Evolutionary conservation across 257 asterid genomes (phyloP), one percentile per base, ranked within the genome.

Genomic region (Hygrophila difformis): DNA sequence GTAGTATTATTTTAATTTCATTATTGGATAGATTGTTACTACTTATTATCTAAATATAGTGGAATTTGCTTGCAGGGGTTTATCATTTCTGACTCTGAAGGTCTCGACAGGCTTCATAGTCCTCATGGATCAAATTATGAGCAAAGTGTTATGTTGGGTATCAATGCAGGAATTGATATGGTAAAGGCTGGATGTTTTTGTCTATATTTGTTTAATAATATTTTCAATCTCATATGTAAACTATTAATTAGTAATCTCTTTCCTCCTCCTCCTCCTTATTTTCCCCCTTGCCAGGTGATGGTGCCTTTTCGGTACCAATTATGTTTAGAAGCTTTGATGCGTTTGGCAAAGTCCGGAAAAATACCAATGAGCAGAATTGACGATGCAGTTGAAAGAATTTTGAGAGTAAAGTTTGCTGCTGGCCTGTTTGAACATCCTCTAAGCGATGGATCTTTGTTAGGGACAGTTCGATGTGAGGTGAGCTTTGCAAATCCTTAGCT

Each of bases 141-240:
- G 55, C 78, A 73, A 33, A 65, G 91, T 51, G 68, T 87, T 72
- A 65, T 79, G 26, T 24, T 66, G 18, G 84, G 91, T 49, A 61
- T 87, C 56, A 73, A 31, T 71, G 81, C 96, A 38, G 96, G 96
- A 34, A 45, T 87, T 43, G 94, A 87, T 60, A 84, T 84, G 95
- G 95, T 80, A 63, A 47, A 33, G 21, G 34, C 33, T 39, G 28
- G 14, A 49, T 2, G n/a, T 23, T 61, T 36, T 36, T 13, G 12
- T 19, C 21, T 44, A 11, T 35, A 20, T 11, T n/a, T 17, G 11
- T 37, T 55, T 9, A 2, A 24, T 2, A 5, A 13, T 8, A 44
- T 9, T 37, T 43, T 54, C 52, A 19, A 48, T 44, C 15, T 33
- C 53, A 15, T 17, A 19, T 10, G 12, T 14, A 44, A 16, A n/a